Percentiles rank a stretch among this genome's conserved stretches.
These are phyloP conservation scores for Ammopiptanthus mongolicus DNA, from an alignment of 306 rosid genomes.

Conservation along the genomic window DNA sequence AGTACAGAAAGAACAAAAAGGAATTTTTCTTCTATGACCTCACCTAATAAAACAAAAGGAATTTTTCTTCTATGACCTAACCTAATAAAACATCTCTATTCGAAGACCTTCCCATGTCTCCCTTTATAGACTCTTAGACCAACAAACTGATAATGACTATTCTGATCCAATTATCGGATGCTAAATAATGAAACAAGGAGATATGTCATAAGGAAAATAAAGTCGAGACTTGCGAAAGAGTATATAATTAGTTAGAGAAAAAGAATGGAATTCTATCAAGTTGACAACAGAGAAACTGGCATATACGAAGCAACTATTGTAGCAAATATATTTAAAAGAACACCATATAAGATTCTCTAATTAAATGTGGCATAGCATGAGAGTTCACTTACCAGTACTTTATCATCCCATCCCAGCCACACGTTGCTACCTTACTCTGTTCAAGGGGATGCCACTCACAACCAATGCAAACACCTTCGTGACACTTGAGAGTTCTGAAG, in stretches of 20 bases:
- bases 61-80: background rate
- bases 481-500: conserved; percentile 91
- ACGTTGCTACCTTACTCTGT: conserved; percentile 95
- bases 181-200: background rate
- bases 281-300: background rate
- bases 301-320: background rate
- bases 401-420: conserved; percentile 99
- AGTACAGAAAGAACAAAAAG: background rate
- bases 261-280: background rate
- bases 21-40: background rate
- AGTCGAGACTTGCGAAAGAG: background rate
- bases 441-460: conserved; percentile 91
- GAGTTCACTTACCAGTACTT: conserved; percentile 75
- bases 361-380: background rate
- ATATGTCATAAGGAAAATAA: background rate
- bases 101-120: background rate
- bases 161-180: background rate
- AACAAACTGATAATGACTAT: background rate
- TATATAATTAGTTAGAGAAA: background rate
- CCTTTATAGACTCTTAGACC: background rate
- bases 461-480: conserved; percentile 92
- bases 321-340: conserved; percentile 2
- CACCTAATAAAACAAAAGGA: background rate
- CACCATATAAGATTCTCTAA: background rate
- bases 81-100: background rate